Conservation (phyloP, 176 grass and related monocot species). For the Bromus sterilis region DNA sequence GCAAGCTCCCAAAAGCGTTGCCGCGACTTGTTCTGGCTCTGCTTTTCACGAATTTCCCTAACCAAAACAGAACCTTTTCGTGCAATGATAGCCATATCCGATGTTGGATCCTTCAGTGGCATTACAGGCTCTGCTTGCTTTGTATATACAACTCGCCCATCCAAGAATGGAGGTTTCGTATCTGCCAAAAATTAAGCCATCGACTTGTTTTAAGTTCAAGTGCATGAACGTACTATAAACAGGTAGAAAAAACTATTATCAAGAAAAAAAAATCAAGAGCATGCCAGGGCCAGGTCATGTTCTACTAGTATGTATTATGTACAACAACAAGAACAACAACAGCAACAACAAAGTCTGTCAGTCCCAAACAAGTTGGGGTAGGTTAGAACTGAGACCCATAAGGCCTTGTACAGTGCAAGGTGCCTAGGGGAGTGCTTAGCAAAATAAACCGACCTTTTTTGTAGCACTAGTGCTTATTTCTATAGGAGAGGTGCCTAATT, state of each 20-base stretch:
- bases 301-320: background rate
- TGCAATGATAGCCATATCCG: slow-evolving; percentile 96
- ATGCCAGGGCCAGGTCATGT: background rate
- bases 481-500: too few relatives aligned
- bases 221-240: background rate
- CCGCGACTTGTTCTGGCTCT: slow-evolving; percentile 94
- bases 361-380: too few relatives aligned
- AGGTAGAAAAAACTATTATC: background rate
- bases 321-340: too few relatives aligned
- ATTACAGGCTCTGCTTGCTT: slow-evolving; percentile 98
- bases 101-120: slow-evolving; percentile 95
- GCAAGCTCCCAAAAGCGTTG: slow-evolving; percentile 98
- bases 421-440: too few relatives aligned
- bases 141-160: slow-evolving; percentile 92
- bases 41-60: slow-evolving; percentile 96
- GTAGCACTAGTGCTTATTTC: too few relatives aligned
- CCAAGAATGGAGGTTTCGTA: slow-evolving; percentile 91
- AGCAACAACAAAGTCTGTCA: too few relatives aligned
- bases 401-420: too few relatives aligned
- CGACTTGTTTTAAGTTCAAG: slow-evolving; percentile 11
- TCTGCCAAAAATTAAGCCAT: slow-evolving; percentile 39
- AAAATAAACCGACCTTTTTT: too few relatives aligned
- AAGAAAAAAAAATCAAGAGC: background rate
- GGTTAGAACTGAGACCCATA: too few relatives aligned
- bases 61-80: slow-evolving; percentile 91